phyloP scores from a whole-genome alignment of 2,329 filamentous ascomycete genomes.

The Fusarium sp. region DNA sequence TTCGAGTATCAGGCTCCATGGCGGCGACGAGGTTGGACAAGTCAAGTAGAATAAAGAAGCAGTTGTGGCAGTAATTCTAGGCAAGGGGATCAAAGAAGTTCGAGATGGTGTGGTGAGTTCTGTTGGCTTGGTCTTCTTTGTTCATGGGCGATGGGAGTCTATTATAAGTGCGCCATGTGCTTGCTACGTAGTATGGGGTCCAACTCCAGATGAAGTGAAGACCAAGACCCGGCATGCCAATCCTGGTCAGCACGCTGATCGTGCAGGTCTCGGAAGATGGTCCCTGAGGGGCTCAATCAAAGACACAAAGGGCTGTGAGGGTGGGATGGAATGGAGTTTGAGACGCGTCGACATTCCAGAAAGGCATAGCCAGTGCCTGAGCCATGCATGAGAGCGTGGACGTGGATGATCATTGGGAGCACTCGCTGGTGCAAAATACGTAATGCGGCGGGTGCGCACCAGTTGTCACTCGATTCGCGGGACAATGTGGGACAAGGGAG shows the following conservation, averaged over 20 bases:
- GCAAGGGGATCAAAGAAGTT: conserved; percentile 28
- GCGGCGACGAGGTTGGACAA: conserved; percentile 5
- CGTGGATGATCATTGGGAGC: conserved; percentile 36
- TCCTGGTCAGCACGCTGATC: conserved; percentile 29
- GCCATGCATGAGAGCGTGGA: conserved; percentile 37
- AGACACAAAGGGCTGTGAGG: conserved; percentile 26
- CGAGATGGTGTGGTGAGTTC: conserved; percentile 23
- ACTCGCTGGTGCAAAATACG: conserved; percentile 35
- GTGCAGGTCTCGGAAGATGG: conserved; percentile 27
- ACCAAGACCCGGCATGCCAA: conserved; percentile 26
- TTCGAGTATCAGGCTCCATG: conserved; percentile 39
- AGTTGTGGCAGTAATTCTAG: conserved; percentile 1
- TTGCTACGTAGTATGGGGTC: conserved; percentile 24
- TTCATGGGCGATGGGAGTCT: conserved; percentile 29
- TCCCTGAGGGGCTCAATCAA: conserved; percentile 28
- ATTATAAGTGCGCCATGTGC: conserved; percentile 33
- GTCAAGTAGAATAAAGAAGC: conserved; percentile 1
- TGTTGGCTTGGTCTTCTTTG: conserved; percentile 22
- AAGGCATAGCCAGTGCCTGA: conserved; percentile 37
- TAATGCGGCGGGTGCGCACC: conserved; percentile 39
- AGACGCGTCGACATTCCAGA: conserved; percentile 42
- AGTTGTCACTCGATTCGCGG: conserved; percentile 31
- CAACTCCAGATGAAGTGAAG: conserved; percentile 19
- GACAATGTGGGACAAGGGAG: conserved; percentile 29
- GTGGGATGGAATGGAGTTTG: conserved; percentile 43